Percentiles rank a stretch among this genome's conserved stretches.
Evolutionary conservation across 345 rosid genomes (phyloP).

Genomic region (Erysimum cheiranthoides): DNA sequence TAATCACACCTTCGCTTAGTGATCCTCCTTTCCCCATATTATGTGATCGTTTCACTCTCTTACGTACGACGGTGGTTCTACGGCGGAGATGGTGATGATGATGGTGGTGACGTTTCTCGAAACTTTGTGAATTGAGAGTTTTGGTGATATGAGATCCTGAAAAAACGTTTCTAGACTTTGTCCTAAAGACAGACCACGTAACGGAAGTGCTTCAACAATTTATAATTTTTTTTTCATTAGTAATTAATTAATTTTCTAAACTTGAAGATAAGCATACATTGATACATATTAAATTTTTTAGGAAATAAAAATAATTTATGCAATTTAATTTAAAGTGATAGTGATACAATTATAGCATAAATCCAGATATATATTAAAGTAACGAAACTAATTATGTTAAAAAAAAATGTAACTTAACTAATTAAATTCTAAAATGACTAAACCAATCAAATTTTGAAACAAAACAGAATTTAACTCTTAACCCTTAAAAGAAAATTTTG

Average conservation of each 20-base stretch:
- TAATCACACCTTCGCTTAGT: slow-evolving; percentile 77
- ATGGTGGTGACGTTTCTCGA: background rate
- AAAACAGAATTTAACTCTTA: too few relatives aligned
- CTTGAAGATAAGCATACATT: slow-evolving; percentile 5
- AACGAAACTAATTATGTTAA: too few relatives aligned
- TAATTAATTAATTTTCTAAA: background rate
- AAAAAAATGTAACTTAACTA: too few relatives aligned
- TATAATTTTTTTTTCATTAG: slow-evolving; percentile 1
- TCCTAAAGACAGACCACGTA: slow-evolving; percentile 30
- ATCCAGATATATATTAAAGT: background rate
- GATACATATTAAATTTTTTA: background rate
- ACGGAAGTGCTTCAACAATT: slow-evolving; percentile 31
- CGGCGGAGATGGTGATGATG: slow-evolving; percentile 31
- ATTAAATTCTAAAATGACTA: too few relatives aligned
- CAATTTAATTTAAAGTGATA: too few relatives aligned
- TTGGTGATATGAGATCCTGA: slow-evolving; percentile 42
- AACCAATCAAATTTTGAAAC: too few relatives aligned
- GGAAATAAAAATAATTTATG: too few relatives aligned
- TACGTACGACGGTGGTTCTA: slow-evolving; percentile 28
- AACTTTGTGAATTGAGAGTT: slow-evolving; percentile 6
- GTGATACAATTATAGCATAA: too few relatives aligned
- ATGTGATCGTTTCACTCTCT: background rate
- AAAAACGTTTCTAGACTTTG: slow-evolving; percentile 26
- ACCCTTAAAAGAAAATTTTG: too few relatives aligned
- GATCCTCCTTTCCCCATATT: slow-evolving; percentile 91